These are phyloP conservation scores for Musa itinerans DNA, from an alignment of 176 grass and related monocot species.

Conservation along the genomic window DNA sequence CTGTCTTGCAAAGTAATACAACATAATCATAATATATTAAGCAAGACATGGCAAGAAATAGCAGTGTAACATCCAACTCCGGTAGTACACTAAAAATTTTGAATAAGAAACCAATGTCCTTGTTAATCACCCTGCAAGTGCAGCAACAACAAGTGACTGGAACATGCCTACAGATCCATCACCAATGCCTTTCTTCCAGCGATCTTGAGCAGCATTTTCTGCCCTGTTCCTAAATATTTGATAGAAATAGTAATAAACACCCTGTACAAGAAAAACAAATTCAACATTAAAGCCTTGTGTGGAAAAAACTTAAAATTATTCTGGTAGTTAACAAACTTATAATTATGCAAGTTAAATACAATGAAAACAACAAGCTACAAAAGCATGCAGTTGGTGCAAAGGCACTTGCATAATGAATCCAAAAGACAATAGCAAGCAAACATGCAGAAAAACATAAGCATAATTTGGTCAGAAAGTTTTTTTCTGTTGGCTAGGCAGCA, in stretches of 20 bases:
- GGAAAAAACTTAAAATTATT: not conserved
- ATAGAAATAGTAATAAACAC: conserved; percentile 98
- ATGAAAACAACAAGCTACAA: not conserved
- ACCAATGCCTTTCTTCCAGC: conserved; percentile 49
- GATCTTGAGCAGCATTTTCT: conserved; percentile 50
- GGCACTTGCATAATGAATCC: not conserved
- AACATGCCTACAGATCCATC: conserved; percentile 94
- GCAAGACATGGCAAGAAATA: too few species aligned
- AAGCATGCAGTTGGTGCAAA: not conserved
- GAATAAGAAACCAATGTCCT: not conserved
- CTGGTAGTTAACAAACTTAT: not conserved
- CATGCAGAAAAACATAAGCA: not conserved
- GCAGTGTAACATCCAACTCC: too few species aligned
- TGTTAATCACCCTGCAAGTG: conserved; percentile 59
- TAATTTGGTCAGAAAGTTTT: not conserved
- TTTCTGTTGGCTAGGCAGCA: too few species aligned
- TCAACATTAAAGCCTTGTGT: not conserved
- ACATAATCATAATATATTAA: not conserved
- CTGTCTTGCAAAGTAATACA: too few species aligned
- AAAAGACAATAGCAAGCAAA: not conserved
- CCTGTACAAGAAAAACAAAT: conserved; percentile 28
- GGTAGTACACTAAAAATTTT: not conserved
- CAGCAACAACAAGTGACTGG: conserved; percentile 77
- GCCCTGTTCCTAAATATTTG: conserved; percentile 77
- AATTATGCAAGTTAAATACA: not conserved